A percentile compares a stretch with the other conserved stretches of the same genome.
Evolutionary conservation across 176 grass and related monocot species (phyloP).

Genomic region (Miscanthus lutarioriparius): DNA sequence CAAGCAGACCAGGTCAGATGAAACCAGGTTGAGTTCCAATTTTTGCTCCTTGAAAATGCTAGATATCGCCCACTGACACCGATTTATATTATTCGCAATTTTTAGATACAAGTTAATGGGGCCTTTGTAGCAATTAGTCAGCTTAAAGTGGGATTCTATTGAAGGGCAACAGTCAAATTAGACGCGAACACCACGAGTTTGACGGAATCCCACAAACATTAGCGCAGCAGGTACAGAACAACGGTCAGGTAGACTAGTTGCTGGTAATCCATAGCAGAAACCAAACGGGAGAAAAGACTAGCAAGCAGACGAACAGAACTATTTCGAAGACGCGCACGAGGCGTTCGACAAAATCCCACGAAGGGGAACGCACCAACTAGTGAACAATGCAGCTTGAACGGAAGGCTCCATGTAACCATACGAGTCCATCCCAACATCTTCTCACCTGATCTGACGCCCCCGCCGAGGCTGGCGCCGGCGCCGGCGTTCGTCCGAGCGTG

Average conservation of each 20-base stretch:
- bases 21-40: background rate
- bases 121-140: background rate
- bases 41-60: background rate
- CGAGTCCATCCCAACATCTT: background rate
- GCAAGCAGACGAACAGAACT: background rate
- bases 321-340: background rate
- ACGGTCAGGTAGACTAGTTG: background rate
- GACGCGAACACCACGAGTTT: background rate
- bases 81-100: background rate
- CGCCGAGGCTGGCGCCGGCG: background rate
- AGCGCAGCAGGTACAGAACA: background rate
- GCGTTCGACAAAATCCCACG: slow-evolving; percentile 33
- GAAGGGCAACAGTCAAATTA: background rate
- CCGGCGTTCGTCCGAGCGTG: slow-evolving; percentile 40
- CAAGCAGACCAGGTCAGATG: background rate
- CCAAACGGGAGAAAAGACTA: background rate
- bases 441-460: slow-evolving; percentile 48
- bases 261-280: background rate
- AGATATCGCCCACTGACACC: background rate
- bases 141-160: background rate
- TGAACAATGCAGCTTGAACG: slow-evolving; percentile 41
- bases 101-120: background rate
- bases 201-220: background rate
- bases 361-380: slow-evolving; percentile 13
- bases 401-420: background rate